Evolutionary conservation across 345 rosid species (phyloP).

Genomic region (Arabidopsis arenosa): DNA sequence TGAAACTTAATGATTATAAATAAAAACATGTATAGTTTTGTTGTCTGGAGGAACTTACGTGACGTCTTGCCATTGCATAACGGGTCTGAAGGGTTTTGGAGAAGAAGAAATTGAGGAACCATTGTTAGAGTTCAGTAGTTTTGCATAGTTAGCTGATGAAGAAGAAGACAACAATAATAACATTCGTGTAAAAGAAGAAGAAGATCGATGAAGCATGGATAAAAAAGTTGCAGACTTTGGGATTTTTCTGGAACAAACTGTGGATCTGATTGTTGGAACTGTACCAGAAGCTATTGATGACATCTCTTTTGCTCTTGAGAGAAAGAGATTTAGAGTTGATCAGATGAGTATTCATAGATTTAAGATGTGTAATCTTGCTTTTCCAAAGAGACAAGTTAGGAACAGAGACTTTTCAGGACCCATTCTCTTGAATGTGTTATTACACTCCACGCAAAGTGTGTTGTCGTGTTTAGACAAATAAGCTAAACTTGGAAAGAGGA

Average conservation of each 20-base stretch:
- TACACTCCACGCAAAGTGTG: constrained; percentile 46
- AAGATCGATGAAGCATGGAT: background rate
- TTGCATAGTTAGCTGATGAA: constrained; percentile 18
- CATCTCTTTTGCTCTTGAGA: constrained; percentile 31
- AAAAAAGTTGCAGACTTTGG: constrained; percentile 4
- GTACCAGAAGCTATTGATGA: constrained; percentile 36
- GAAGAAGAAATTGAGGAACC: constrained; percentile 27
- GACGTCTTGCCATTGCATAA: constrained; percentile 44
- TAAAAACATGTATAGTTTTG: background rate
- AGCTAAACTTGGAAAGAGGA: background rate
- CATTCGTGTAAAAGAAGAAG: constrained; percentile 15
- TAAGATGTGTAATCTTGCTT: background rate
- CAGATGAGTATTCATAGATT: constrained; percentile 9
- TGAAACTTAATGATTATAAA: background rate
- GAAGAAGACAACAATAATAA: constrained; percentile 18
- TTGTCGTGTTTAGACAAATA: constrained; percentile 26
- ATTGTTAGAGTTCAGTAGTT: constrained; percentile 22
- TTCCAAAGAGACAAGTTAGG: constrained; percentile 19
- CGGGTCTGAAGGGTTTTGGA: constrained; percentile 35
- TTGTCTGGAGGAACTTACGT: constrained; percentile 31
- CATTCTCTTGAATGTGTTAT: constrained; percentile 17
- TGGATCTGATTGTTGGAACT: constrained; percentile 2
- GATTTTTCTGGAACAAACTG: constrained; percentile 25
- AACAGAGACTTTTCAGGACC: constrained; percentile 36
- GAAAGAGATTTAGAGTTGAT: constrained; percentile 11